Percentiles rank a stretch among this genome's conserved stretches.
These are phyloP conservation scores for Pythium biforme DNA, from an alignment of 352 stramenopile genomes.

Conservation along the genomic window DNA sequence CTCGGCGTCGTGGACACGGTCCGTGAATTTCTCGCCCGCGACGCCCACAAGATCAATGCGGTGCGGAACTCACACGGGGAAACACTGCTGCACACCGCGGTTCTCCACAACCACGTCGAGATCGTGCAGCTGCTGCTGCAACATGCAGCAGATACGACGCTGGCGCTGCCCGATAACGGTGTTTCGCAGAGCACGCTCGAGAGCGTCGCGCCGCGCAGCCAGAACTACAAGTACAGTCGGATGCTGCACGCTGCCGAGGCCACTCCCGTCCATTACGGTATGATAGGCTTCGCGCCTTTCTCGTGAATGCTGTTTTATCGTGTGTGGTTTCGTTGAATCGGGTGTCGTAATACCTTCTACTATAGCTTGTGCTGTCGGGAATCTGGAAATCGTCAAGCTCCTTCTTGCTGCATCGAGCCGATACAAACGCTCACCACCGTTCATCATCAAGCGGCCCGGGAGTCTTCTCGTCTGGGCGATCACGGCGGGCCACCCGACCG, in stretches of 20 bases:
- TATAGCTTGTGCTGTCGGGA: constrained; percentile 43
- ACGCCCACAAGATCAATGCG: constrained; percentile 12
- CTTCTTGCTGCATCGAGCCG: constrained; percentile 32
- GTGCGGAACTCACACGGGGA: constrained; percentile 52
- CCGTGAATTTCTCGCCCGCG: constrained; percentile 9
- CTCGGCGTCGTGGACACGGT: constrained; percentile 37
- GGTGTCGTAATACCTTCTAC: no score
- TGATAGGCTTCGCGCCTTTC: background rate
- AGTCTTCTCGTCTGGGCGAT: constrained; percentile 74
- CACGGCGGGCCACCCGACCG: constrained; percentile 33
- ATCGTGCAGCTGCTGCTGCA: constrained; percentile 54
- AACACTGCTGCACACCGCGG: constrained; percentile 63
- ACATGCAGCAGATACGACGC: constrained; percentile 42
- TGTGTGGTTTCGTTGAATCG: no score
- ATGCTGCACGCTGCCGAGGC: constrained; percentile 52
- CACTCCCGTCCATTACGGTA: constrained; percentile 67
- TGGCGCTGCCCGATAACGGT: constrained; percentile 29
- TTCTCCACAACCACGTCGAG: constrained; percentile 50
- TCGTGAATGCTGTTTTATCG: background rate
- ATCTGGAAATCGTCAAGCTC: constrained; percentile 64
- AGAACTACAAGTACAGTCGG: constrained; percentile 59
- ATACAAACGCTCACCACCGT: constrained; percentile 15
- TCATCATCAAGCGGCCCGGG: constrained; percentile 31
- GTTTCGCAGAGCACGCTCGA: constrained; percentile 38
- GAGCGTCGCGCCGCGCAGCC: constrained; percentile 45